These are phyloP conservation scores for Grosmannia serpens DNA, from an alignment of 2,329 filamentous ascomycete species.

Conservation along the genomic window DNA sequence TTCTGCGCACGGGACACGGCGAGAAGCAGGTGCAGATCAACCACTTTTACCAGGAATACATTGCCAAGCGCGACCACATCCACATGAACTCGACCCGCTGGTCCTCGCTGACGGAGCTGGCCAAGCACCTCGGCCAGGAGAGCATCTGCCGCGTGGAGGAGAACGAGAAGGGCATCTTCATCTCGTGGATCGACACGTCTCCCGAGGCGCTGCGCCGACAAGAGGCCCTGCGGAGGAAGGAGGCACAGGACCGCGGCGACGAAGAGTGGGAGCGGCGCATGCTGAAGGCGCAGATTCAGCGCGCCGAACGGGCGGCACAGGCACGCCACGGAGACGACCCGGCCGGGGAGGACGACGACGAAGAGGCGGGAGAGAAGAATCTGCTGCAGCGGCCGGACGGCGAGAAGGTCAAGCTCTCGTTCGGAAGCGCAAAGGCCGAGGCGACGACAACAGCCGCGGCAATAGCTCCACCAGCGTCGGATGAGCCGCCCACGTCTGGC, in stretches of 20 bases:
- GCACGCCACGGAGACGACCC: conserved; percentile 29
- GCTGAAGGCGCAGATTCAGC: conserved; percentile 72
- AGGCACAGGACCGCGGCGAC: conserved; percentile 79
- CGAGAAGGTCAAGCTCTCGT: conserved; percentile 64
- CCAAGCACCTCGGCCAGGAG: conserved; percentile 74
- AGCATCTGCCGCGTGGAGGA: conserved; percentile 87
- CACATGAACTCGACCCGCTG: conserved; percentile 94
- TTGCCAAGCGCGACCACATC: conserved; percentile 64
- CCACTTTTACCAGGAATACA: conserved; percentile 91
- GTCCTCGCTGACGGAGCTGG: conserved; percentile 80
- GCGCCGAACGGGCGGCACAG: conserved; percentile 53
- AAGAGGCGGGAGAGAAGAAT: conserved; percentile 27
- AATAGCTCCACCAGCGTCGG: neutral
- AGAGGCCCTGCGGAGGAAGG: conserved; percentile 72
- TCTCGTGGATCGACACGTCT: conserved; percentile 86
- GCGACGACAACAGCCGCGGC: conserved; percentile 8
- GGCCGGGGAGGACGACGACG: conserved; percentile 29
- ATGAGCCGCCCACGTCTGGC: neutral
- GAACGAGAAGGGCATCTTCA: conserved; percentile 70
- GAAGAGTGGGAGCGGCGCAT: conserved; percentile 79
- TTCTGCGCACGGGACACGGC: conserved; percentile 74
- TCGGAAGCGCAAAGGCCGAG: conserved; percentile 36
- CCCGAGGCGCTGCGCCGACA: conserved; percentile 71
- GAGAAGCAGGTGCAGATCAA: conserved; percentile 86
- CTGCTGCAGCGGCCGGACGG: conserved; percentile 52